Base-by-base conservation (phyloP, 2,329 filamentous ascomycete genomes). In the Huntiella decipiens region DNA sequence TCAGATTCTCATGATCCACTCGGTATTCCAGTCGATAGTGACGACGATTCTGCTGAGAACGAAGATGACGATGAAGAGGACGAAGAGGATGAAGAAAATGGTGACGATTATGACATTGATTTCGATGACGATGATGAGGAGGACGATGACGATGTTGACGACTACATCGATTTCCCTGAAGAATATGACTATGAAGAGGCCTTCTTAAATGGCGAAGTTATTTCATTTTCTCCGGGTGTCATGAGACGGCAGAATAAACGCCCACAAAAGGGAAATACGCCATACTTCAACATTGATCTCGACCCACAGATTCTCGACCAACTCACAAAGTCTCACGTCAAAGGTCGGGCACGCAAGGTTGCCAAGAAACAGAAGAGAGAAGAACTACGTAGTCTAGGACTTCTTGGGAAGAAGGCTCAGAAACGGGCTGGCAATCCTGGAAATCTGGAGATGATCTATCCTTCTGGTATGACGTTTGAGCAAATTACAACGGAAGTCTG, bases 401-500 rank as follows among this genome's bases (percentile, higher is more conserved):
- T 82, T 41, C 63, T 87, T 1, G 77, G 78, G 16, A 75, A 70
- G 51, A 67, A 73, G 51, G 62, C 70, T 50, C 91, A 84, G 54
- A 31, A 11, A 8, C 28, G 13, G n/a, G 28, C 31, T 4, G 3
- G 4, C 5, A 92, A 92, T 56, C 68, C 70, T 1, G 65, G 72
- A 34, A 83, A 84, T 36, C 81, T 93, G 63, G 71, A 66, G 22
- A 66, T 84, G 51, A 38, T 45, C n/a, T 50, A 50, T 16, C 42
- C 38, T 6, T 43, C 37, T 12, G 45, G 45, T 17, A 50, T 50
- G 48, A 44, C 38, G 12, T 47, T 34, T 37, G 67, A 76, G 13
- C 72, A 87, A 44, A 66, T 94, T 38, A 76, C 77, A 50, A 66
- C 73, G 13, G 84, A 93, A 60, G 68, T 96, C 38, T 71, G 71